Evolutionary conservation across 768 basidiomycete genomes (phyloP).

Genomic region (Pleurotus djamor): DNA sequence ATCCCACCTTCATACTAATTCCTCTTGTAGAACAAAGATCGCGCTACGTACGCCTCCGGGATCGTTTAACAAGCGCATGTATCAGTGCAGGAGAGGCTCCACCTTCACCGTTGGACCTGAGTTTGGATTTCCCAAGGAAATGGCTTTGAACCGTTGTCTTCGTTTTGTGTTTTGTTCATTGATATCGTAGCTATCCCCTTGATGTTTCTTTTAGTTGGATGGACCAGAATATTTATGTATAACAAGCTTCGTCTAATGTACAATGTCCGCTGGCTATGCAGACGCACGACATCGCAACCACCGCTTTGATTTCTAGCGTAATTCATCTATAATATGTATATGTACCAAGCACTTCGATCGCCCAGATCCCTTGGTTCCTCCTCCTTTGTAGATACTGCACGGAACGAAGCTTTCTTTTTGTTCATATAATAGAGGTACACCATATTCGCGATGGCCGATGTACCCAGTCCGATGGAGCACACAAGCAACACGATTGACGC

Average conservation of each 20-base stretch:
- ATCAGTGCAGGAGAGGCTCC: slow-evolving; percentile 40
- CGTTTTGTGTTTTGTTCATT: neutral
- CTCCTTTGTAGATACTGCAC: slow-evolving; percentile 12
- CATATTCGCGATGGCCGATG: neutral
- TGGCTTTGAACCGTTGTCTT: slow-evolving; percentile 21
- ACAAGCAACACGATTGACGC: neutral
- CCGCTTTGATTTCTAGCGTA: no score
- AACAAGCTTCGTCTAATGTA: no score
- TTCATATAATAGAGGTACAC: neutral
- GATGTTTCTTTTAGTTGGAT: neutral
- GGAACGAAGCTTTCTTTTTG: slow-evolving; percentile 17
- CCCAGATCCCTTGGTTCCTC: slow-evolving; percentile 24
- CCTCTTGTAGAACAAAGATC: slow-evolving; percentile 44
- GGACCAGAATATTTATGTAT: neutral
- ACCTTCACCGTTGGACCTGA: slow-evolving; percentile 25
- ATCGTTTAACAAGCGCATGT: slow-evolving; percentile 45
- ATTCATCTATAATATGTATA: slow-evolving; percentile 15
- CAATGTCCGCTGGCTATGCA: no score
- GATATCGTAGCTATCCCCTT: no score
- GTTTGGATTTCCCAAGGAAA: slow-evolving; percentile 15
- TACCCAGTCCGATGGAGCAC: neutral
- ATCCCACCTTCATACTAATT: no score
- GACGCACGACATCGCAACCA: no score
- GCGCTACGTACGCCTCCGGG: slow-evolving; percentile 44
- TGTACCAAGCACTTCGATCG: slow-evolving; percentile 29